A percentile compares a stretch with the other conserved stretches of the same genome.
Evolutionary conservation across 2,329 filamentous ascomycete species (phyloP).

Genomic region (Coniochaeta pulveracea): DNA sequence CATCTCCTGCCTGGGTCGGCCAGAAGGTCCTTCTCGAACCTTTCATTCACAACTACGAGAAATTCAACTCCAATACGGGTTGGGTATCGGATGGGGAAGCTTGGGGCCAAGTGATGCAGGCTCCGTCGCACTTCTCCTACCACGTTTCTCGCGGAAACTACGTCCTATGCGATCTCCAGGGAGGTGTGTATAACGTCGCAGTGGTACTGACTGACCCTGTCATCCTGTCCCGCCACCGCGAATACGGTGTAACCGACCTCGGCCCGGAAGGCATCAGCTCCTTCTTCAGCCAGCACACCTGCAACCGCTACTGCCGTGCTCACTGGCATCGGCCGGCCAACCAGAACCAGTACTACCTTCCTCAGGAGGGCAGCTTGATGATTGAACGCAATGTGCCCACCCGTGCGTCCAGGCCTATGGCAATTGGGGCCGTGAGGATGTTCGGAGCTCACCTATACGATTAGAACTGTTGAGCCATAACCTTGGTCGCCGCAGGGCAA

Average conservation of each 20-base stretch:
- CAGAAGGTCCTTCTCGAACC: constrained; percentile 19
- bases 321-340: constrained; percentile 13
- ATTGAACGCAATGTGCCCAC: constrained; percentile 5
- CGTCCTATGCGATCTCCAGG: constrained; percentile 30
- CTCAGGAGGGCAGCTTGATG: constrained; percentile 6
- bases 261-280: constrained; percentile 24
- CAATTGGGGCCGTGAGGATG: too few relatives aligned
- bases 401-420: too few relatives aligned
- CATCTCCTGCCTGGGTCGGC: constrained; percentile 4
- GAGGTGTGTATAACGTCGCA: constrained; percentile 23
- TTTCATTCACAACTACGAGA: constrained; percentile 28
- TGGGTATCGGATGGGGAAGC: constrained; percentile 19
- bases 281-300: constrained; percentile 25
- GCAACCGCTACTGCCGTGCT: constrained; percentile 12
- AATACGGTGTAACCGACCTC: constrained; percentile 27
- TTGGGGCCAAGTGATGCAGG: constrained; percentile 27
- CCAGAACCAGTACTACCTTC: constrained; percentile 1
- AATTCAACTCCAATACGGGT: constrained; percentile 31
- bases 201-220: constrained; percentile 28
- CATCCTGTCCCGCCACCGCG: constrained; percentile 23
- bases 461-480: too few relatives aligned
- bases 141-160: constrained; percentile 22
- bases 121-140: constrained; percentile 31
- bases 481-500: too few relatives aligned
- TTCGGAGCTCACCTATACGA: too few relatives aligned